Base-by-base conservation (phyloP, 2,329 filamentous ascomycete genomes). In the Aspergillus tanneri region DNA sequence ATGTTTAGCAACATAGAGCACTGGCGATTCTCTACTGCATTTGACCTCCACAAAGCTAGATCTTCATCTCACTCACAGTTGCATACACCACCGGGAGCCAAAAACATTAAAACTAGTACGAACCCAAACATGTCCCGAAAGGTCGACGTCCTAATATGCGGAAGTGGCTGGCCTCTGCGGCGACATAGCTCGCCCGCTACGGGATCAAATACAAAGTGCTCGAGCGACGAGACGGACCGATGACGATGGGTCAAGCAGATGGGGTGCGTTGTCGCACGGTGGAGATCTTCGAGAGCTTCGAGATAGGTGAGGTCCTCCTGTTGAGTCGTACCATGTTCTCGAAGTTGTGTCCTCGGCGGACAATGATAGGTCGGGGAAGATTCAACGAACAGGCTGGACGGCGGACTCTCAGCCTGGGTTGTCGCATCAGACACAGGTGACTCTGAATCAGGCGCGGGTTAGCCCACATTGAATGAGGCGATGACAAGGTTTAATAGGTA, bases 91-190 rank as follows among this genome's bases (percentile, higher is more conserved):
- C 1, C 14, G 14, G 23, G 21, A n/a, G 18, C 34, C 19, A 30
- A 35, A 4, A 1, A 4, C 22, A 14, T 10, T 14, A 22, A 25
- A 19, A 18, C 24, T n/a, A 46, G 16, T 36, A 37, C 18, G 4
- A 23, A 47, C 25, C 14, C 24, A 43, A 30, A 16, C 30, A 49
- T 53, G 46, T 11, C 42, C 24, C 55, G 64, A 37, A 62, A 63
- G 55, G 48, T 60, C 52, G 79, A 84, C 55, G 79, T 86, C 12
- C 65, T 86, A 12, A 85, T 86, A 53, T 76, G 75, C 49, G 82
- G 83, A 48, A 78, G 75, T 45, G 83, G 83, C 23, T 83, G 83
- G 83, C 14, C 73, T 85, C 42, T 80, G 77, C 55, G 80, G 82
- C 78, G 9, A 72, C 79, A 22, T 86, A 81, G 82, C 77, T 86